phyloP scores from a whole-genome alignment of 129 eudicot genomes.

The Glebionis coronaria region DNA sequence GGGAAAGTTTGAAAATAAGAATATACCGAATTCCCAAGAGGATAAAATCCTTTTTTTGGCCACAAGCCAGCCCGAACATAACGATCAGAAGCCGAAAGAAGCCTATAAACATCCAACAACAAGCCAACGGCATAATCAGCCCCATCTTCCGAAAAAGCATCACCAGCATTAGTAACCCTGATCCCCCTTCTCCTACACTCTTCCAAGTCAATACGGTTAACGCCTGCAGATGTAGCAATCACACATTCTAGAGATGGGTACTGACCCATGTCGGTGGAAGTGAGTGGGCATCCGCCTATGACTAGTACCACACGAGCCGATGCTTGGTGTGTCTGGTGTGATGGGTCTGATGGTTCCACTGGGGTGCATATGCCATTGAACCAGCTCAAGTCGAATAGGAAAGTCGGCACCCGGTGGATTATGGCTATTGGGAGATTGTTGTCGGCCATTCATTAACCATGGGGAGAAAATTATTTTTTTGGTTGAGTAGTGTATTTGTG shows the following conservation, averaged over 20 bases:
- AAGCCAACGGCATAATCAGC: conserved; percentile 66
- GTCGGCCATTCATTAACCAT: conserved; percentile 22
- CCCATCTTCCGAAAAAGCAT: conserved; percentile 59
- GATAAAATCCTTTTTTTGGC: conserved; percentile 38
- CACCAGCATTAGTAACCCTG: conserved; percentile 52
- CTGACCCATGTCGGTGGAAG: conserved; percentile 33
- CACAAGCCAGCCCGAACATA: conserved; percentile 55
- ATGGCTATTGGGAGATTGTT: conserved; percentile 28
- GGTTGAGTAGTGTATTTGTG: too few species aligned
- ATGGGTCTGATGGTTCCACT: conserved; percentile 40
- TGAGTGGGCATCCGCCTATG: conserved; percentile 37
- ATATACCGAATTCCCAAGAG: conserved; percentile 30
- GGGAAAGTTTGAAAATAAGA: too few species aligned
- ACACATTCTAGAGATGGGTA: conserved; percentile 46
- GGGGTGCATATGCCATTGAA: conserved; percentile 23
- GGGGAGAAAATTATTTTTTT: too few species aligned
- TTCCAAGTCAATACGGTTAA: conserved; percentile 52
- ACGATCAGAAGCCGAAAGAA: conserved; percentile 44
- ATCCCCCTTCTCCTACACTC: conserved; percentile 67
- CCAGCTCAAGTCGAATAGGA: conserved; percentile 23
- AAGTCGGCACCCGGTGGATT: conserved; percentile 33
- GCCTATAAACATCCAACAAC: conserved; percentile 52
- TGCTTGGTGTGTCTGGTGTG: conserved; percentile 29
- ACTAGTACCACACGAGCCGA: conserved; percentile 44
- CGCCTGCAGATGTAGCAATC: conserved; percentile 43